Evolutionary conservation across 2,329 filamentous ascomycete species (phyloP).

Genomic region (Colletotrichum liriopes): DNA sequence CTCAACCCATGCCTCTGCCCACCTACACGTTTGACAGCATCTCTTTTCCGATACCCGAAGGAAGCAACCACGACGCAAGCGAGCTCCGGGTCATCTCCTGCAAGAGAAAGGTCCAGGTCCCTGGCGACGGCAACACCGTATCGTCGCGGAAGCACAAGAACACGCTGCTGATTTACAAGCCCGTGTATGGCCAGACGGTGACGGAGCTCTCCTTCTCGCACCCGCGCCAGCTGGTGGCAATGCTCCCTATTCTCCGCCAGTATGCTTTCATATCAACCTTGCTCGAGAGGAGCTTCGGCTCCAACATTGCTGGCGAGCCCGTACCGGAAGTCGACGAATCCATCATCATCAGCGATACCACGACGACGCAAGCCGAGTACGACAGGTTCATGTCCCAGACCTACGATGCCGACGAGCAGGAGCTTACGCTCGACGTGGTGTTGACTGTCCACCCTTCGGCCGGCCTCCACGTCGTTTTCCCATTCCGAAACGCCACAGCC

Average conservation of each 20-base stretch:
- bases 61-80: conserved; percentile 67
- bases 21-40: conserved; percentile 70
- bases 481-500: conserved; percentile 64
- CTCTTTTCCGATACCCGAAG: conserved; percentile 69
- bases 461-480: conserved; percentile 68
- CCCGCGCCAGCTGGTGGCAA: conserved; percentile 80
- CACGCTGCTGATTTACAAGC: conserved; percentile 79
- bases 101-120: conserved; percentile 63
- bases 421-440: conserved; percentile 66
- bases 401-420: conserved; percentile 20
- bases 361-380: conserved; percentile 53
- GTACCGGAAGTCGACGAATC: conserved; percentile 50
- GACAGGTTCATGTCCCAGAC: conserved; percentile 50
- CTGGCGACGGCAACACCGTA: conserved; percentile 50
- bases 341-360: conserved; percentile 41
- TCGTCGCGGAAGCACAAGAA: conserved; percentile 65
- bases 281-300: conserved; percentile 72
- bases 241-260: conserved; percentile 83
- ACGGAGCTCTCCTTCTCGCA: conserved; percentile 83
- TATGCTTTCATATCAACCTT: conserved; percentile 80
- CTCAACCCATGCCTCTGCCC: conserved; percentile 56
- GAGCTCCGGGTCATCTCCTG: conserved; percentile 71
- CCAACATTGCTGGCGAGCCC: conserved; percentile 35
- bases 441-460: conserved; percentile 66
- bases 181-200: conserved; percentile 78